Conservation (phyloP, 257 asterid genomes). For the Solanum rostratum region DNA sequence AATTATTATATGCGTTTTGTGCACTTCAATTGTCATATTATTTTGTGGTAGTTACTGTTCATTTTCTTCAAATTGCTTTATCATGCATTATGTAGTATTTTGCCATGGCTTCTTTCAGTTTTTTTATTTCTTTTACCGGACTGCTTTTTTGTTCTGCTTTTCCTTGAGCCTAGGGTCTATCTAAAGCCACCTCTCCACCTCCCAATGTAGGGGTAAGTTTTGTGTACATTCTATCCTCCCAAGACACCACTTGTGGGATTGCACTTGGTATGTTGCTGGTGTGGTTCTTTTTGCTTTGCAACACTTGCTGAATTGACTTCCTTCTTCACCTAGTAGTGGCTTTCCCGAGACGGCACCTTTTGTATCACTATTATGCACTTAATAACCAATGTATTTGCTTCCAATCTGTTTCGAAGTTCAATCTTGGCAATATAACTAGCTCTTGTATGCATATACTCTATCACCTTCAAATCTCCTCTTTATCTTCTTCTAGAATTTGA, state of each 20-base stretch:
- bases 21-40: neutral
- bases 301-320: neutral
- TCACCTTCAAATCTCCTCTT: neutral
- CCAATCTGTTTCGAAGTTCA: neutral
- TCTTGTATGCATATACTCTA: neutral
- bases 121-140: neutral
- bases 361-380: neutral
- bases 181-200: neutral
- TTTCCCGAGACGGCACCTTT: neutral
- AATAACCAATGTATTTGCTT: neutral
- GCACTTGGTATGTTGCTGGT: neutral
- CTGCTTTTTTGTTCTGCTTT: neutral
- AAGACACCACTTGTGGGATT: neutral
- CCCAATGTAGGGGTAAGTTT: neutral
- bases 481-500: neutral
- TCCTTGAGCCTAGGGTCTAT: neutral
- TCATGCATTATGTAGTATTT: neutral
- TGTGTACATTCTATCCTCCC: neutral
- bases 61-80: neutral
- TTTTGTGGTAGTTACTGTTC: neutral
- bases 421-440: neutral
- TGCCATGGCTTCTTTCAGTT: neutral
- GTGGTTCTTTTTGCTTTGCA: neutral
- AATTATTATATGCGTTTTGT: neutral
- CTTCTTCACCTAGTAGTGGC: neutral